Percentiles rank a stretch among this genome's conserved stretches.
These are phyloP conservation scores for Asclepias syriaca DNA, from an alignment of 257 asterid genomes.

Conservation along the genomic window DNA sequence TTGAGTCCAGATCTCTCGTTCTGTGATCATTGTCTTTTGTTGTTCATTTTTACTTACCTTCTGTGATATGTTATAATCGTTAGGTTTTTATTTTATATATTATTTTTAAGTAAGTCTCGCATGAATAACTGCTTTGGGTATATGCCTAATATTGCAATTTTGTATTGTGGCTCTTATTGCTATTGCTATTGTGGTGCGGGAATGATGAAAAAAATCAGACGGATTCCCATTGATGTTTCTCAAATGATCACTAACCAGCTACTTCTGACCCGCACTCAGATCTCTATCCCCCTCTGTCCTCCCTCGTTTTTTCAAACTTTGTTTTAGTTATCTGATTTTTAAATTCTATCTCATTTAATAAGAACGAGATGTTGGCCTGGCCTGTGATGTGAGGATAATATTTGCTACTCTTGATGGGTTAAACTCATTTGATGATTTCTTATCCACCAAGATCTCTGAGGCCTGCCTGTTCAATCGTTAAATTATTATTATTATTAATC, in stretches of 20 bases:
- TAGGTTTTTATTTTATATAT: neutral
- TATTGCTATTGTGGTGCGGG: conserved; percentile 13
- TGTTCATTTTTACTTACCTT: neutral
- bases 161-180: neutral
- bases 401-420: conserved; percentile 79
- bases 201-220: conserved; percentile 56
- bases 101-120: neutral
- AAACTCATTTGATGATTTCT: conserved; percentile 37
- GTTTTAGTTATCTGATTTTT: neutral
- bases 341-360: neutral
- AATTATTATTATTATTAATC: too few relatives aligned
- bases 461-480: too few relatives aligned
- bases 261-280: conserved; percentile 45
- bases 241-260: conserved; percentile 49
- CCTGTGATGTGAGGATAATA: conserved; percentile 47
- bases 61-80: neutral
- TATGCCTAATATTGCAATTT: conserved; percentile 49
- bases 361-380: conserved; percentile 24
- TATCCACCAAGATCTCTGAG: conserved; percentile 82
- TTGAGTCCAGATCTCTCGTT: too few relatives aligned
- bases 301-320: neutral
- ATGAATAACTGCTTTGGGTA: neutral
- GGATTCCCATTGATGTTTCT: conserved; percentile 66
- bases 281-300: neutral
- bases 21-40: neutral